A percentile compares a stretch with the other conserved stretches of the same genome.
Conservation (phyloP, 495 filamentous ascomycete genomes). For the Penicillium tannophilum region DNA sequence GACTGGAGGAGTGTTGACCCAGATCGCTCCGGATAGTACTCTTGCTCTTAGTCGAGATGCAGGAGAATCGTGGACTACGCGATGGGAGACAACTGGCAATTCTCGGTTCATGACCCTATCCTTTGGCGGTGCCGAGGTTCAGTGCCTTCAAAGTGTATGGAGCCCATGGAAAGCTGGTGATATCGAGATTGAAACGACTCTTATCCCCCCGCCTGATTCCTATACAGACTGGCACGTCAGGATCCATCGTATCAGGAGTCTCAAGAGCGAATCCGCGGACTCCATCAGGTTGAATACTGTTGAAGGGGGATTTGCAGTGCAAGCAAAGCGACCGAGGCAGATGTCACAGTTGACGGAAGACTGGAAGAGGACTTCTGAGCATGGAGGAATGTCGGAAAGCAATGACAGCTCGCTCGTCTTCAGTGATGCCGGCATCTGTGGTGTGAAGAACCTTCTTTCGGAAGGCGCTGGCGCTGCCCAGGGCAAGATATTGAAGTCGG, state of each 20-base stretch:
- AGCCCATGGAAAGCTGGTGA: constrained; percentile 17
- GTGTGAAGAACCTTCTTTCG: constrained; percentile 5
- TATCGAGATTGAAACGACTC: constrained; percentile 13
- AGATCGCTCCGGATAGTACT: constrained; percentile 22
- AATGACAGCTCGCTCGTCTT: constrained; percentile 9
- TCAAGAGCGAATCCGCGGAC: neutral
- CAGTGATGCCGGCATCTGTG: constrained; percentile 12
- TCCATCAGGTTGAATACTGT: constrained; percentile 7
- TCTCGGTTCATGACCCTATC: neutral
- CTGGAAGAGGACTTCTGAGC: neutral
- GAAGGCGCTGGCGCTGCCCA: no score
- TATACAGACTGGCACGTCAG: constrained; percentile 22
- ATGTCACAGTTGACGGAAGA: neutral
- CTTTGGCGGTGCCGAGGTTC: neutral
- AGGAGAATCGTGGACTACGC: constrained; percentile 15
- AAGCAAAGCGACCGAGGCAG: constrained; percentile 7
- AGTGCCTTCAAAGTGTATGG: constrained; percentile 15
- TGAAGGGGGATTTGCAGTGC: constrained; percentile 24
- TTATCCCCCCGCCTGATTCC: constrained; percentile 11
- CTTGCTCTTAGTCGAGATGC: constrained; percentile 9
- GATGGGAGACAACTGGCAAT: constrained; percentile 5
- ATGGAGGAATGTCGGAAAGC: neutral
- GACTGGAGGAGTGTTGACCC: constrained; percentile 11
- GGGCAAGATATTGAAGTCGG: constrained; percentile 11
- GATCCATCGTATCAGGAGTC: constrained; percentile 10